Base-by-base conservation (phyloP, 129 eudicot genomes). In the Glebionis coronaria region DNA sequence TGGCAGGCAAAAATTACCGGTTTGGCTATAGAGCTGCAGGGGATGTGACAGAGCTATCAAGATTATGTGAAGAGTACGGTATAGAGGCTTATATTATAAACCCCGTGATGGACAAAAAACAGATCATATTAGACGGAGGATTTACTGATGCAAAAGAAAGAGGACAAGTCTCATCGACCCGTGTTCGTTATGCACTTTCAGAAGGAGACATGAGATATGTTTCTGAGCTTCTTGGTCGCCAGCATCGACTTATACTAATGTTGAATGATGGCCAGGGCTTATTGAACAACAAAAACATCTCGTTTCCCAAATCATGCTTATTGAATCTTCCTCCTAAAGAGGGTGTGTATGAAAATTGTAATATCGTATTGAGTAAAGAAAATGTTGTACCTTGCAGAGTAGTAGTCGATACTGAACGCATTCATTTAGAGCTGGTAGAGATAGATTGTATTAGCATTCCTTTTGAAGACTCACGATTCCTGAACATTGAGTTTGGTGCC, bases 141-240 rank as follows among this genome's bases (percentile, higher is more conserved):
- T 56, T 67, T 29, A 70, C 10, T 11, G 74, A 84, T 59, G 61
- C 87, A 23, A 86, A 89, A 58, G 99, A 93, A 76, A 79, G 66
- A 86, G 99, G 99, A 38, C 99, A 93, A 71, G 99, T 93, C 19
- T 89, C 99, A 40, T 93, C 99, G 55, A 93, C 99, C 56, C 90
- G 95, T 70, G 99, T 93, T 40, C 95, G 99, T 18, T 79, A 80
- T 62, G 99, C 99, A 50, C 97, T 93, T 69, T 78, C 84, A 63
- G 74, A 73, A 56, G 97, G 99, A 51, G 93, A 93, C 56, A 89
- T 93, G 93, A 79, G 57, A 57, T 93, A 93, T 53, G 99, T 93
- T 28, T 82, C 92, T 0, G 90, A 89, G 72, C 93, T 93, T 46
- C 83, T 93, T 70, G 99, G 99, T 19, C 99, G 99, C 67, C 72